Percentiles rank a stretch among this genome's conserved stretches.
Conservation (phyloP, 2,329 filamentous ascomycete species). For the Nemania diffusa region DNA sequence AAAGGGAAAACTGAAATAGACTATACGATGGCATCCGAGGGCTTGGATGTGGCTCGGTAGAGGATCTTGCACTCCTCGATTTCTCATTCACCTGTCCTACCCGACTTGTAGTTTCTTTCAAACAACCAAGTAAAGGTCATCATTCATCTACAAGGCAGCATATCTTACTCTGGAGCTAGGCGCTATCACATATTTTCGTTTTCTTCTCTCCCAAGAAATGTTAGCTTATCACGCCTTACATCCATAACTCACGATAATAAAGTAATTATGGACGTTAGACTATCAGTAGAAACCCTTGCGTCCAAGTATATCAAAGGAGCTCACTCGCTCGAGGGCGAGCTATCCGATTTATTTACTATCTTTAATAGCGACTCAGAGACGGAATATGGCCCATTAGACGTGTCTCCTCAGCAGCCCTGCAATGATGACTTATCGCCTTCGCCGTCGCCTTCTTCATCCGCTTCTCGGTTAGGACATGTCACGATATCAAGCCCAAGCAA, state of each 20-base stretch:
- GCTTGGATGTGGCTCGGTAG: neutral
- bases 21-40: too few relatives aligned
- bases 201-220: neutral
- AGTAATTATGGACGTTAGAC: neutral
- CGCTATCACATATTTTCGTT: neutral
- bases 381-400: neutral
- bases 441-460: neutral
- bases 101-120: too few relatives aligned
- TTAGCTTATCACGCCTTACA: neutral
- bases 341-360: constrained; percentile 8
- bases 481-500: neutral
- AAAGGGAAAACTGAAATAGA: neutral
- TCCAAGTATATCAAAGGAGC: neutral
- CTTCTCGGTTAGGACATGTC: constrained; percentile 5
- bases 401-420: neutral
- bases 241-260: neutral
- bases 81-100: neutral
- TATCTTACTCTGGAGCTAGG: neutral
- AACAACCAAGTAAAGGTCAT: too few relatives aligned
- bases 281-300: neutral
- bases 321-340: neutral
- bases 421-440: neutral
- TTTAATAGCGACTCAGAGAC: constrained; percentile 10
- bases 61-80: neutral
- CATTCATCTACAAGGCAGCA: neutral